Evolutionary conservation across 495 filamentous ascomycete species (phyloP).

Genomic region (Penicillium cinerascens): DNA sequence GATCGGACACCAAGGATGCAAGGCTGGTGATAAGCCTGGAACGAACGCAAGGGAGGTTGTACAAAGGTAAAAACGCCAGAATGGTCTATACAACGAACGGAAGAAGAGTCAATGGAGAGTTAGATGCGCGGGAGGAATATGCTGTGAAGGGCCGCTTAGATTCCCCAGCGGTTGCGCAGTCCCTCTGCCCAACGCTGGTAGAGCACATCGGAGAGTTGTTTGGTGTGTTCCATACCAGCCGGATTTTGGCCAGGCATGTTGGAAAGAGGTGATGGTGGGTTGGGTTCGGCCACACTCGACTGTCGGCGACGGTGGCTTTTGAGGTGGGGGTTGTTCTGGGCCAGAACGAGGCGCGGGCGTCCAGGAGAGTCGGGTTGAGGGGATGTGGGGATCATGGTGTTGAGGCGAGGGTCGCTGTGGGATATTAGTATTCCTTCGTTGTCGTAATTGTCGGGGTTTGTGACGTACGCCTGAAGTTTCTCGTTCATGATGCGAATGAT

Average conservation of each 20-base stretch:
- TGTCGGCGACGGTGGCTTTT: constrained; percentile 72
- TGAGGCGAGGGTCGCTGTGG: constrained; percentile 51
- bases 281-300: constrained; percentile 39
- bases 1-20: constrained; percentile 27
- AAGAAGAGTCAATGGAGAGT: constrained; percentile 2
- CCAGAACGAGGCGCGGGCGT: constrained; percentile 66
- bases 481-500: constrained; percentile 70
- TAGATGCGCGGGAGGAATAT: not conserved
- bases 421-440: constrained; percentile 2
- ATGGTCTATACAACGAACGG: constrained; percentile 31
- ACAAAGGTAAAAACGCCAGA: constrained; percentile 21
- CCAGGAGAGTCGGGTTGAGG: constrained; percentile 42
- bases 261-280: constrained; percentile 30
- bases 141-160: constrained; percentile 25
- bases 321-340: constrained; percentile 80
- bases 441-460: not conserved
- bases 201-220: constrained; percentile 82
- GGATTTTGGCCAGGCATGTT: constrained; percentile 48
- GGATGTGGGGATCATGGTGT: constrained; percentile 41
- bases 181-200: constrained; percentile 89
- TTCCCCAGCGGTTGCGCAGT: constrained; percentile 72
- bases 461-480: constrained; percentile 48
- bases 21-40: constrained; percentile 14
- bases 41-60: constrained; percentile 13
- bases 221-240: constrained; percentile 86